Conservation (phyloP, 495 filamentous ascomycete species). For the Melanomma pulvis-pyrius region DNA sequence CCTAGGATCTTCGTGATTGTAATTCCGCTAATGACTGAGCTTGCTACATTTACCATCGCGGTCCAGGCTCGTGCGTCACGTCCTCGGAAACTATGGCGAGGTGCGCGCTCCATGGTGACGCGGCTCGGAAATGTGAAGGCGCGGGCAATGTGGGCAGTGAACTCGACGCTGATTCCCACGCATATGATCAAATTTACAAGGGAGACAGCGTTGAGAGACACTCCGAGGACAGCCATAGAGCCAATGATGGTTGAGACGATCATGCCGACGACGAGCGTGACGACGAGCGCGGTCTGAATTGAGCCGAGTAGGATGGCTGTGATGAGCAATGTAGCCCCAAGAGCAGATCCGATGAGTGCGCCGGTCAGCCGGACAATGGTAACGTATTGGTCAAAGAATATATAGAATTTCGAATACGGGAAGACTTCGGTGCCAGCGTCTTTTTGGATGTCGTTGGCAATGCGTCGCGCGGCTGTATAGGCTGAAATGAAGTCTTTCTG, state of each 20-base stretch:
- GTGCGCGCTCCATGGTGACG: conserved; percentile 73
- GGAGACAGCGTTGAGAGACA: conserved; percentile 93
- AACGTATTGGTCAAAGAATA: conserved; percentile 98
- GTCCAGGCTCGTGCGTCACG: conserved; percentile 87
- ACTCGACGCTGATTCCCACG: conserved; percentile 93
- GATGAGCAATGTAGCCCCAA: conserved; percentile 80
- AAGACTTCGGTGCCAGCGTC: conserved; percentile 77
- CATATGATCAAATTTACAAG: conserved; percentile 98
- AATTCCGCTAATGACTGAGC: conserved; percentile 92
- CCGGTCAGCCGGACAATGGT: conserved; percentile 78
- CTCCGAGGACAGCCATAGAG: conserved; percentile 83
- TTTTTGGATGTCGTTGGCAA: conserved; percentile 70
- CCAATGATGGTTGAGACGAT: conserved; percentile 92
- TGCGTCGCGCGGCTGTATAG: conserved; percentile 87
- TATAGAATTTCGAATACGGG: conserved; percentile 95
- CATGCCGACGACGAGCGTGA: conserved; percentile 87
- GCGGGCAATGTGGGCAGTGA: conserved; percentile 94
- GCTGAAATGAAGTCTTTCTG: conserved; percentile 94
- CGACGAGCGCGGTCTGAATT: conserved; percentile 74
- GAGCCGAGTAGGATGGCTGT: conserved; percentile 82
- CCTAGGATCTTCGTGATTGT: conserved; percentile 93
- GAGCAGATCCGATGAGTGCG: conserved; percentile 76
- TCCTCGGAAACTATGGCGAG: conserved; percentile 65
- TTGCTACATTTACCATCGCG: conserved; percentile 89
- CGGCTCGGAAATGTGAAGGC: conserved; percentile 92